Percentiles rank a stretch among this genome's conserved stretches.
phyloP scores from a whole-genome alignment of 1,284 basidiomycete genomes.

The Cutaneotrichosporon mucoides region DNA sequence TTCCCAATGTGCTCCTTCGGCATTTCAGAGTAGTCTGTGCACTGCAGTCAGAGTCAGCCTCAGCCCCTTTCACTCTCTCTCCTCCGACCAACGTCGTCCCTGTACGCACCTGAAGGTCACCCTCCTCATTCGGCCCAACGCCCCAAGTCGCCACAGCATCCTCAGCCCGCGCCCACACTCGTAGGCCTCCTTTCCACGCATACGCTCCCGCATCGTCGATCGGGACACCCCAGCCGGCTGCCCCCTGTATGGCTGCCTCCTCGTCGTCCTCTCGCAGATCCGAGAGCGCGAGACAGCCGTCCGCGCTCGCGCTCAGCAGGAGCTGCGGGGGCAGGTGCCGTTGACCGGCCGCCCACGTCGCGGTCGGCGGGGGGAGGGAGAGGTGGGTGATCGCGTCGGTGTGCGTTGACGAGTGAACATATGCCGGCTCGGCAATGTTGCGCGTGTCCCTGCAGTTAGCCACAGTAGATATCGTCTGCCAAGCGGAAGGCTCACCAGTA shows the following conservation, averaged over 20 bases:
- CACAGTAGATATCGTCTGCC: conserved; percentile 38
- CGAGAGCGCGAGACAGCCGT: conserved; percentile 52
- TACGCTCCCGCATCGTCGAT: conserved; percentile 40
- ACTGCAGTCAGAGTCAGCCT: conserved; percentile 16
- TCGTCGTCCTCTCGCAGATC: conserved; percentile 52
- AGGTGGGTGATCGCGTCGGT: conserved; percentile 54
- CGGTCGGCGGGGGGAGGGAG: conserved; percentile 48
- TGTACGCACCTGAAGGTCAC: conserved; percentile 38
- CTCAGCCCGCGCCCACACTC: conserved; percentile 48
- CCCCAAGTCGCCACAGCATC: conserved; percentile 42
- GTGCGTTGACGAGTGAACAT: conserved; percentile 52
- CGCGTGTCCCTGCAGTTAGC: conserved; percentile 50
- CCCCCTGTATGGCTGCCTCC: conserved; percentile 50
- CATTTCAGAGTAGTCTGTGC: conserved; percentile 29
- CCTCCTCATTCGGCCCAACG: conserved; percentile 20
- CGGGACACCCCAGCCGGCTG: conserved; percentile 11
- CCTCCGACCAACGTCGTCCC: too few relatives aligned
- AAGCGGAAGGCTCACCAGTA: conserved; percentile 33
- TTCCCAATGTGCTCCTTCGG: conserved; percentile 34
- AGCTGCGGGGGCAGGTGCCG: conserved; percentile 36
- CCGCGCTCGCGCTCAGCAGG: conserved; percentile 51
- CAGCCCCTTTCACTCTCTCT: background rate
- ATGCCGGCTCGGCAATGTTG: conserved; percentile 40
- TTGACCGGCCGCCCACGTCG: conserved; percentile 32
- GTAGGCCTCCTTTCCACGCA: conserved; percentile 31